Base-by-base conservation (phyloP, 2,329 filamentous ascomycete species). In the Apiospora malaysiana region DNA sequence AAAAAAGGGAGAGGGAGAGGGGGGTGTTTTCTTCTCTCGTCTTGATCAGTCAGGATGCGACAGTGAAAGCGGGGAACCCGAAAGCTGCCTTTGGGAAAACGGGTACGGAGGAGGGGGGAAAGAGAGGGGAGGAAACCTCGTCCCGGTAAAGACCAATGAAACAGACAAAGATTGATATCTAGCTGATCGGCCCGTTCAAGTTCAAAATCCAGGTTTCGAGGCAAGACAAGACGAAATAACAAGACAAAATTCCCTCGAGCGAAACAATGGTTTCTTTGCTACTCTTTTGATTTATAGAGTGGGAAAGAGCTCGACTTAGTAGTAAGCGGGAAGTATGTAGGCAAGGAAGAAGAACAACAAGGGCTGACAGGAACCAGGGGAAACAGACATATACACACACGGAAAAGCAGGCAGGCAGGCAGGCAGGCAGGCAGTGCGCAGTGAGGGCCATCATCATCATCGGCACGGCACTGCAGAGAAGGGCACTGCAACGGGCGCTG, bases 21-120 rank as follows among this genome's bases (percentile, higher is more conserved):
- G 66, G 27, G 66, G 43, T 25, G 43, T 25, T 68, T 47, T 25
- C 9, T 68, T 18, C 27, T 47, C 23, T 45, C 25, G 32, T 45
- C 66, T 32, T 32, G 66, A 5, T 27, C 42, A 47, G 32, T 27
- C 42, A 47, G 32, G 43, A 68, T 56, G 46, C 67, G 67, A 68
- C 67, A 68, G 67, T 42, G 67, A 68, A 68, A 68, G 67, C 46
- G 67, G 67, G 67, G 67, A 68, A 68, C 67, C 67, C 67, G 46
- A 68, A 63, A 59, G 51, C 56, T 63, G 56, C 56, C 32, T 63
- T n/a, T 40, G 14, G 6, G 56, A 63, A 63, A 63, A 63, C 56
- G 56, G 56, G 56, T 63, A 63, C 56, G 32, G 56, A 63, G 32
- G 56, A 63, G 56, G 56, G 56, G 49, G 12, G 21, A 10, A 18